Percentiles rank a stretch among this genome's conserved stretches.
phyloP scores from a whole-genome alignment of 768 basidiomycete species.

The Mycena olivaceomarginata region DNA sequence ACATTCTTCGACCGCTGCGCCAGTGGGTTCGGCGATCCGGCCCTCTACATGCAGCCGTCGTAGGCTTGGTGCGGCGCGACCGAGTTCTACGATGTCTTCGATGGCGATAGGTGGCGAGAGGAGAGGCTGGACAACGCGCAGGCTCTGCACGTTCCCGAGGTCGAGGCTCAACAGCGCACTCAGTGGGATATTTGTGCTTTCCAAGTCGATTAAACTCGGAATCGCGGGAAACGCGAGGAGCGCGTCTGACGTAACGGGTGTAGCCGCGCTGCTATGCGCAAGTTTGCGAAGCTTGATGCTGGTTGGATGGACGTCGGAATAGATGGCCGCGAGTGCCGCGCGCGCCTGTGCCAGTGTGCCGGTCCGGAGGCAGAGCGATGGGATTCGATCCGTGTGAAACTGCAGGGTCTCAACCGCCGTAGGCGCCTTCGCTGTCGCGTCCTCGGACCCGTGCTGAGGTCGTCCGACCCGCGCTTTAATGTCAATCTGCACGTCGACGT shows the following conservation, averaged over 20 bases:
- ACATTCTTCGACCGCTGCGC: slow-evolving; percentile 20
- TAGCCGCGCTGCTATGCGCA: slow-evolving; percentile 21
- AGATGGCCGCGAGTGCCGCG: slow-evolving; percentile 46
- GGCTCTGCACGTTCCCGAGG: slow-evolving; percentile 41
- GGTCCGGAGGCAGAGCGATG: slow-evolving; percentile 43
- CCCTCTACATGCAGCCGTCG: slow-evolving; percentile 47
- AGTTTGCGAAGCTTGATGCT: slow-evolving; percentile 25
- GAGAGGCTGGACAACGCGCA: slow-evolving; percentile 50
- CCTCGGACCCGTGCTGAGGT: slow-evolving; percentile 5
- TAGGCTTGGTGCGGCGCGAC: slow-evolving; percentile 44
- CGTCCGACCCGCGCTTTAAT: slow-evolving; percentile 14
- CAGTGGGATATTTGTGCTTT: slow-evolving; percentile 51
- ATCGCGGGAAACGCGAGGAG: slow-evolving; percentile 35
- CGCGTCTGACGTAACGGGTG: slow-evolving; percentile 20
- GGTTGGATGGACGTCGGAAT: slow-evolving; percentile 11
- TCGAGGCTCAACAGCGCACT: slow-evolving; percentile 43
- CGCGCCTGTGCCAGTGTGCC: slow-evolving; percentile 46
- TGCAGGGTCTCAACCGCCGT: slow-evolving; percentile 31
- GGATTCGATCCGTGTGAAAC: slow-evolving; percentile 41
- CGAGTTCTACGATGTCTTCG: slow-evolving; percentile 42
- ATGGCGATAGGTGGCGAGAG: slow-evolving; percentile 49
- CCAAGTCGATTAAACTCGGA: slow-evolving; percentile 35
- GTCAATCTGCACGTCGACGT: slow-evolving; percentile 48
- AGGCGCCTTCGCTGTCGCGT: neutral
- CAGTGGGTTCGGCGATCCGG: slow-evolving; percentile 41